These are phyloP conservation scores for Macrolepiota albuminosa DNA, from an alignment of 768 basidiomycete genomes.

Conservation along the genomic window DNA sequence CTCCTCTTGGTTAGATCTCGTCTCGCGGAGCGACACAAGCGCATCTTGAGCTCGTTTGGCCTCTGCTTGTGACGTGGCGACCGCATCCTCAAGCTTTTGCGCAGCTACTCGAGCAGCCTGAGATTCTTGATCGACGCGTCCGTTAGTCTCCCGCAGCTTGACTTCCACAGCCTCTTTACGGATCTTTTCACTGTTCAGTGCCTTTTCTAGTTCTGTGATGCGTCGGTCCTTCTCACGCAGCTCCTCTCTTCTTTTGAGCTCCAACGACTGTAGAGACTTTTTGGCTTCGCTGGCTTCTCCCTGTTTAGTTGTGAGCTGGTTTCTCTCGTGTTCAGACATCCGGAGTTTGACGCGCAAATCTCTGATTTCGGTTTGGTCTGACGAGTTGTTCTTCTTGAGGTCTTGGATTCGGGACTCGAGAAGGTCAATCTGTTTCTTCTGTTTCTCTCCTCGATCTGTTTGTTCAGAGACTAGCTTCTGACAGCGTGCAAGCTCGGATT, in stretches of 20 bases:
- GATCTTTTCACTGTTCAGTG: constrained; percentile 43
- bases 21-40: constrained; percentile 25
- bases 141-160: constrained; percentile 36
- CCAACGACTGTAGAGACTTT: constrained; percentile 42
- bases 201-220: constrained; percentile 54
- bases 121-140: constrained; percentile 37
- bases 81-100: constrained; percentile 29
- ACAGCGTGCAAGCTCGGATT: constrained; percentile 46
- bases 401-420: constrained; percentile 61
- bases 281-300: constrained; percentile 47
- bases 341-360: constrained; percentile 57
- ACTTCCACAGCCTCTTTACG: constrained; percentile 44
- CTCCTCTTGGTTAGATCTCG: constrained; percentile 35
- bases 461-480: constrained; percentile 48
- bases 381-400: constrained; percentile 41
- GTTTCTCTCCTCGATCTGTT: constrained; percentile 49
- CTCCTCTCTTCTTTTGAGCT: constrained; percentile 53
- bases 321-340: constrained; percentile 51
- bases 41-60: constrained; percentile 27
- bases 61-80: constrained; percentile 33
- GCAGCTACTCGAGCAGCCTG: constrained; percentile 27
- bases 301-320: constrained; percentile 46
- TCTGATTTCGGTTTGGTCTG: constrained; percentile 60
- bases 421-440: constrained; percentile 55
- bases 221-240: constrained; percentile 46